A percentile compares a stretch with the other conserved stretches of the same genome.
Conservation (phyloP, 2,329 filamentous ascomycete species). For the Alternaria triticimaculans region DNA sequence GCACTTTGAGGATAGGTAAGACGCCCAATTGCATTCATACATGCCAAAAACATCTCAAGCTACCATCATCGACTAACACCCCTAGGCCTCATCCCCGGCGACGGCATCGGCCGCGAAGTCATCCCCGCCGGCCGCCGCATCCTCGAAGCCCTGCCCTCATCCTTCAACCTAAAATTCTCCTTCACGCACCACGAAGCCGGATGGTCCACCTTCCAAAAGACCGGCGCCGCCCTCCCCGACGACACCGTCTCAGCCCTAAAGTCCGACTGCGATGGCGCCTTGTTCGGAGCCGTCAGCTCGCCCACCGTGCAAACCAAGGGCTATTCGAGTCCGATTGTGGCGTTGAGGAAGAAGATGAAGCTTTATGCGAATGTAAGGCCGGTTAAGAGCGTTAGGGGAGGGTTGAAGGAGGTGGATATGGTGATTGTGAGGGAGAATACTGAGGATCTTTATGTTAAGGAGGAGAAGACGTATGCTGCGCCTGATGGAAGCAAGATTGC, state of each 20-base stretch:
- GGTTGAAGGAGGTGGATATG: slow-evolving; percentile 78
- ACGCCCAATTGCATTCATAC: fast-evolving
- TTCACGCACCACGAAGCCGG: slow-evolving; percentile 93
- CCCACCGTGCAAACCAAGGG: slow-evolving; percentile 88
- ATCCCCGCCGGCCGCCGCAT: slow-evolving; percentile 91
- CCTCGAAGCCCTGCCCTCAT: slow-evolving; percentile 90
- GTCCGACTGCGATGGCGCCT: slow-evolving; percentile 90
- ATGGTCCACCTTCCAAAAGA: slow-evolving; percentile 91
- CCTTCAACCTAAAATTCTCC: slow-evolving; percentile 89
- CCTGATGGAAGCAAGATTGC: slow-evolving; percentile 81
- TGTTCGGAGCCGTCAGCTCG: slow-evolving; percentile 94
- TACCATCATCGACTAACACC: too few species aligned
- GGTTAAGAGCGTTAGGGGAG: slow-evolving; percentile 80
- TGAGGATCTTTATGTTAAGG: slow-evolving; percentile 97
- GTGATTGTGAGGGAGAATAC: slow-evolving; percentile 99
- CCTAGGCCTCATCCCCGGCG: slow-evolving; percentile 93
- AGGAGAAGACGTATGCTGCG: slow-evolving; percentile 83
- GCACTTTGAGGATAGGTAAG: slow-evolving; percentile 40
- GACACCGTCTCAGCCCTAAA: slow-evolving; percentile 88
- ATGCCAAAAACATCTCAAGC: too few species aligned
- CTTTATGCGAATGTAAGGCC: slow-evolving; percentile 98
- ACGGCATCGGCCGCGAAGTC: slow-evolving; percentile 98
- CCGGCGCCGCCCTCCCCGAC: slow-evolving; percentile 86
- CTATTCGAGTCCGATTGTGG: slow-evolving; percentile 96
- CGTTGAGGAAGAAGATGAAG: slow-evolving; percentile 90